phyloP scores from a whole-genome alignment of 129 eudicot species.

The Escallonia herrerae region DNA sequence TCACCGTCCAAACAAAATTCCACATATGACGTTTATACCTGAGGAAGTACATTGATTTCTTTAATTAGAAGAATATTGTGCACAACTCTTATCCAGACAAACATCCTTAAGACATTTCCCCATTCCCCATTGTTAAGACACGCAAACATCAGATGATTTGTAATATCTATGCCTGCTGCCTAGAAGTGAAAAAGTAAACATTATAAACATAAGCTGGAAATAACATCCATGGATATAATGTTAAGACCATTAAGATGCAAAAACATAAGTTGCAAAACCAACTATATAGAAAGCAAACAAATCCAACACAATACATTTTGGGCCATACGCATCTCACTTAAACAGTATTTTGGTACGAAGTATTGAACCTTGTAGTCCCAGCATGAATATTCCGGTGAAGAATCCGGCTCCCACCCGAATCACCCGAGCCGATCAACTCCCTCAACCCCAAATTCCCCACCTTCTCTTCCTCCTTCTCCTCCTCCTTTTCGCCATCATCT shows the following conservation, averaged over 20 bases:
- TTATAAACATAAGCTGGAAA: not conserved
- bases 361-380: slow-evolving; percentile 44
- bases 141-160: not conserved
- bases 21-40: too few species aligned
- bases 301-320: not conserved
- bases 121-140: not conserved
- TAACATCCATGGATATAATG: not conserved
- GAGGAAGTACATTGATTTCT: too few species aligned
- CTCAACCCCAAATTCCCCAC: slow-evolving; percentile 47
- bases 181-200: too few species aligned
- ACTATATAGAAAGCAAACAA: not conserved
- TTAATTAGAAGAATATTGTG: too few species aligned
- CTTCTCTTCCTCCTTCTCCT: slow-evolving; percentile 27
- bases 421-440: slow-evolving; percentile 55
- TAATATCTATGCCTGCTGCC: not conserved
- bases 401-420: slow-evolving; percentile 35
- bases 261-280: too few species aligned
- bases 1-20: too few species aligned
- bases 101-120: not conserved
- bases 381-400: slow-evolving; percentile 65
- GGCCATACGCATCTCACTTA: not conserved
- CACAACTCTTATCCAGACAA: too few species aligned
- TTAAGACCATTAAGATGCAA: not conserved
- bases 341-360: too few species aligned
- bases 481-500: slow-evolving; percentile 17